Evolutionary conservation across 768 basidiomycete species (phyloP).

Genomic region (Termitomyces sp.): DNA sequence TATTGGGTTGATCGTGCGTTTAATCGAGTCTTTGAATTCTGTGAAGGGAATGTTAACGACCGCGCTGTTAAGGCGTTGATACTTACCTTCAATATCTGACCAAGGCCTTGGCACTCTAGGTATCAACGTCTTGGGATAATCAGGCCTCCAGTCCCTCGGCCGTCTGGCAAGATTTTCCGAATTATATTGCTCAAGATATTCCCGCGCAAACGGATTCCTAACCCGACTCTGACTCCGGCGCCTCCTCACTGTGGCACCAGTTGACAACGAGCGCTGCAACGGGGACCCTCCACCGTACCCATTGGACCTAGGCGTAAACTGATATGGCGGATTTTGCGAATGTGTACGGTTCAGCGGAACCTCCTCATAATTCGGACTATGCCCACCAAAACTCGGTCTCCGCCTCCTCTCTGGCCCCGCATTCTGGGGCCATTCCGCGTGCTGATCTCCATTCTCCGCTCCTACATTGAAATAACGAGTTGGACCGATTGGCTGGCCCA

Average conservation of each 20-base stretch:
- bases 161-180: background rate
- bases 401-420: background rate
- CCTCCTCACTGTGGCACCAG: background rate
- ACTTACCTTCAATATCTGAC: too few species aligned
- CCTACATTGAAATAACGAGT: background rate
- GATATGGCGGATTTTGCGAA: background rate
- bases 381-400: background rate
- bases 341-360: background rate
- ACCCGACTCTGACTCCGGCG: background rate
- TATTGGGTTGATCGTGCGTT: background rate
- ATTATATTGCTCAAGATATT: background rate
- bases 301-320: background rate
- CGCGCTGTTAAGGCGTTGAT: too few species aligned
- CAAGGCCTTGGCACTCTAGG: too few species aligned
- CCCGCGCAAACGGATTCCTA: too few species aligned
- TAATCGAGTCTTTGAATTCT: background rate
- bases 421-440: background rate
- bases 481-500: background rate
- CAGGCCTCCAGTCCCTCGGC: background rate
- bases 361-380: too few species aligned
- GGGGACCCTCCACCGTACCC: background rate
- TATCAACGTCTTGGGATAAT: background rate
- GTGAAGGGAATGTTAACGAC: background rate
- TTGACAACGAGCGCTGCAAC: background rate
- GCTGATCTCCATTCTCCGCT: background rate